phyloP scores from a whole-genome alignment of 805 yeast species.

The Nakazawaea ishiwadae region DNA sequence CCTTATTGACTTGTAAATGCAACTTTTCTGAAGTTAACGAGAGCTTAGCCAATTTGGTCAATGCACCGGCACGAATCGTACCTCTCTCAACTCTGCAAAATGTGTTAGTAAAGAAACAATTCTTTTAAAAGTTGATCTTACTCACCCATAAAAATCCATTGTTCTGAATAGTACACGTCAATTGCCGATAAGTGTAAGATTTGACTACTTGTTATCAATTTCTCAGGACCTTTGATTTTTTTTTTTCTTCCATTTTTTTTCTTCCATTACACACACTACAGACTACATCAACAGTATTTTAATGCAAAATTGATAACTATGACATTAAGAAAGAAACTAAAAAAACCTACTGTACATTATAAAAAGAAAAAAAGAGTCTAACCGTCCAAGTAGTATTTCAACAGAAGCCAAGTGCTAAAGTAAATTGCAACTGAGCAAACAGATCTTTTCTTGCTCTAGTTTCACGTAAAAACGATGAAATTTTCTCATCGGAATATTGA shows the following conservation, averaged over 20 bases:
- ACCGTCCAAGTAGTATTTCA: no score
- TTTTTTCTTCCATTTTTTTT: neutral
- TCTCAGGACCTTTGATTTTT: no score
- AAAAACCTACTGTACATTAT: slow-evolving; percentile 7
- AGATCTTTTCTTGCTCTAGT: no score
- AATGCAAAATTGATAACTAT: slow-evolving; percentile 1
- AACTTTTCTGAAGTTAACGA: slow-evolving; percentile 24
- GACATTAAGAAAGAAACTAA: neutral
- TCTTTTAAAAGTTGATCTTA: neutral
- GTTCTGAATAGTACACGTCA: no score
- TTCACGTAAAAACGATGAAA: no score
- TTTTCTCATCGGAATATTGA: no score
- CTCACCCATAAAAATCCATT: slow-evolving; percentile 13
- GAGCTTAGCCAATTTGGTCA: slow-evolving; percentile 30
- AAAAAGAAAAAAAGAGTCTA: neutral
- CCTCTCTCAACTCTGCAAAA: slow-evolving; percentile 25
- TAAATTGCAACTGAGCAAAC: no score
- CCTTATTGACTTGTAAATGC: slow-evolving; percentile 3
- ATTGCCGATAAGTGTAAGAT: no score
- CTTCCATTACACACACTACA: no score
- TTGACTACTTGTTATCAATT: no score
- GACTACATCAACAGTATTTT: no score
- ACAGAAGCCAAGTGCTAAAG: no score
- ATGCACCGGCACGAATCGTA: slow-evolving; percentile 34
- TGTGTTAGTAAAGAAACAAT: neutral